Conservation (phyloP, 345 rosid genomes). For the Cochlearia excelsa region DNA sequence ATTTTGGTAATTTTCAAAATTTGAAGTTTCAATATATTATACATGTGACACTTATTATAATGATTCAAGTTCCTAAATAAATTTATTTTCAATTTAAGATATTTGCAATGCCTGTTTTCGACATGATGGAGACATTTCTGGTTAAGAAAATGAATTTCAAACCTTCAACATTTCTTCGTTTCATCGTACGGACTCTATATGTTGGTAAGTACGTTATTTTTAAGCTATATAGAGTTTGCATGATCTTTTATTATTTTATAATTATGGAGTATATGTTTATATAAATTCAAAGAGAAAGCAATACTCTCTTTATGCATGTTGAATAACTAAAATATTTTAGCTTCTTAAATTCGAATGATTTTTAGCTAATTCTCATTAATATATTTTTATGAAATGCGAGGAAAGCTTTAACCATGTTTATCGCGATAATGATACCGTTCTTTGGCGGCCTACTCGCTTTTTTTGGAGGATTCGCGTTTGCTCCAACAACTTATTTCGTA, state of each 20-base stretch:
- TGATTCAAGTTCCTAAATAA: too few relatives aligned
- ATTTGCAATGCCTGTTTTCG: conserved; percentile 64
- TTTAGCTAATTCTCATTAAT: too few relatives aligned
- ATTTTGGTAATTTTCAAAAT: too few relatives aligned
- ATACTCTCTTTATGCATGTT: too few relatives aligned
- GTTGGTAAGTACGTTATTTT: conserved; percentile 47
- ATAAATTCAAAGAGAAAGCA: too few relatives aligned
- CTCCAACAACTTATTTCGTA: conserved; percentile 77
- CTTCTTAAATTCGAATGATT: too few relatives aligned
- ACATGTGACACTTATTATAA: too few relatives aligned
- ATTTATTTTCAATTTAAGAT: conserved; percentile 32
- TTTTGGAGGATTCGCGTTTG: conserved; percentile 82
- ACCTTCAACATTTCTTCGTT: conserved; percentile 50
- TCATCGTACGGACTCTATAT: conserved; percentile 42
- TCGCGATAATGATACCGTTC: conserved; percentile 66
- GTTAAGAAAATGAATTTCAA: conserved; percentile 49
- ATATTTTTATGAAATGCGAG: background rate
- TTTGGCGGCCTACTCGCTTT: conserved; percentile 73
- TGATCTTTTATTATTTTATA: too few relatives aligned
- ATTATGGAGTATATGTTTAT: too few relatives aligned
- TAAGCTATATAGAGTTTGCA: background rate
- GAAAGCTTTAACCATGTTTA: conserved; percentile 62
- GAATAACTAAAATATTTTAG: too few relatives aligned
- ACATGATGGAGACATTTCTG: conserved; percentile 54
- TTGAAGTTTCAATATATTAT: too few relatives aligned